These are phyloP conservation scores for Scalesia atractyloides DNA, from an alignment of 129 eudicot genomes.

Conservation along the genomic window DNA sequence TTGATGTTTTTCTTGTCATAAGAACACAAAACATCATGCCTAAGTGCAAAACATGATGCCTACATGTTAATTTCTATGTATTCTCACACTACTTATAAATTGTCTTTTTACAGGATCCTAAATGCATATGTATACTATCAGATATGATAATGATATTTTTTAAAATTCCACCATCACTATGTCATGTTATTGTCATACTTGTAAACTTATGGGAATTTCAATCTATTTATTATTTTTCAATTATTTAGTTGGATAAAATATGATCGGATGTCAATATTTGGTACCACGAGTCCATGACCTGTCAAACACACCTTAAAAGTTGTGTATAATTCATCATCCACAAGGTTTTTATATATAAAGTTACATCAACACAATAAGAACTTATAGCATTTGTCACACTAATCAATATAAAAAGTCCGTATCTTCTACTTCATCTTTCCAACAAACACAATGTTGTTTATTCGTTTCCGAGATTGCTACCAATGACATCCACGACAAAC, in stretches of 20 bases:
- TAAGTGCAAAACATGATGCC: too few relatives aligned
- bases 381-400: constrained; percentile 24
- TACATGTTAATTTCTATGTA: too few relatives aligned
- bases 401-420: constrained; percentile 17
- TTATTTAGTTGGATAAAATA: background rate
- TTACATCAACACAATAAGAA: constrained; percentile 20
- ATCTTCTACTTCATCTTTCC: background rate
- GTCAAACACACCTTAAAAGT: constrained; percentile 9
- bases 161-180: background rate
- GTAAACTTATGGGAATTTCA: background rate
- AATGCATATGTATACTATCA: too few relatives aligned
- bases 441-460: background rate
- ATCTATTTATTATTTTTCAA: background rate
- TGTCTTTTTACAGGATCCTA: too few relatives aligned
- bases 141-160: background rate
- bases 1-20: too few relatives aligned
- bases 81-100: too few relatives aligned
- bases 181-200: constrained; percentile 22
- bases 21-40: too few relatives aligned
- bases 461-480: constrained; percentile 61
- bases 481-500: constrained; percentile 92
- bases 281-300: background rate
- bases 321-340: constrained; percentile 13
- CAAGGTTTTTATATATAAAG: constrained; percentile 12
- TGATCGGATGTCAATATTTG: background rate